Evolutionary conservation across 2,329 filamentous ascomycete genomes (phyloP), one percentile per base, ranked within the genome.

Genomic region (Fusarium citri): DNA sequence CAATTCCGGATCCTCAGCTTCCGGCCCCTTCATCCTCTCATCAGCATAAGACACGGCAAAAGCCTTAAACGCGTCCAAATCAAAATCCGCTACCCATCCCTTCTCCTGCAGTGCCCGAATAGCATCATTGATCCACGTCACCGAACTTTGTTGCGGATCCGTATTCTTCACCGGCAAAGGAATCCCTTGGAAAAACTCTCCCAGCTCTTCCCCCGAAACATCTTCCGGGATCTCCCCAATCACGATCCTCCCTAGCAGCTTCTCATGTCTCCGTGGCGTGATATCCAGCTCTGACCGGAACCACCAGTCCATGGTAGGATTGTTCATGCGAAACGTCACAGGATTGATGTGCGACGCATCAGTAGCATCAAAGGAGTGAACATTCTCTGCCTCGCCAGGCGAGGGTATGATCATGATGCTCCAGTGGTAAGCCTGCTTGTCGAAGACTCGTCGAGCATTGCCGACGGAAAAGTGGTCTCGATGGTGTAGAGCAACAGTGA

Each of bases 91-190:
- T 7, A 55, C 71, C 76, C 76, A 79, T 2, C 66, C 74, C 28
- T 68, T 60, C 10, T 20, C 55, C 58, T 78, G 77, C 4, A 79
- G 48, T 1, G 54, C 60, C 9, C 34, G 54, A 10, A 80, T 72
- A 2, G 77, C 77, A 62, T 74, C 58, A 23, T 67, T 53, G n/a
- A 51, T 63, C 77, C 78, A 79, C 15, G 76, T 76, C 50, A 79
- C 77, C n/a, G 77, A 79, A 59, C 76, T 79, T 63, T 80, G 76
- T 43, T 79, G 78, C 0, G 77, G 78, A 50, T 79, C 47, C 18
- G 59, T 77, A 23, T 79, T 76, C 62, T 77, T 80, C 1, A 72
- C 60, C 1, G 78, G 78, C 5, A 78, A 49, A 18, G 71, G 74
- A 31, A 80, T 54, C 12, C 14, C 28, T 2, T 40, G 50, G 22